phyloP scores from a whole-genome alignment of 352 stramenopile species.

The Phytophthora citricola region DNA sequence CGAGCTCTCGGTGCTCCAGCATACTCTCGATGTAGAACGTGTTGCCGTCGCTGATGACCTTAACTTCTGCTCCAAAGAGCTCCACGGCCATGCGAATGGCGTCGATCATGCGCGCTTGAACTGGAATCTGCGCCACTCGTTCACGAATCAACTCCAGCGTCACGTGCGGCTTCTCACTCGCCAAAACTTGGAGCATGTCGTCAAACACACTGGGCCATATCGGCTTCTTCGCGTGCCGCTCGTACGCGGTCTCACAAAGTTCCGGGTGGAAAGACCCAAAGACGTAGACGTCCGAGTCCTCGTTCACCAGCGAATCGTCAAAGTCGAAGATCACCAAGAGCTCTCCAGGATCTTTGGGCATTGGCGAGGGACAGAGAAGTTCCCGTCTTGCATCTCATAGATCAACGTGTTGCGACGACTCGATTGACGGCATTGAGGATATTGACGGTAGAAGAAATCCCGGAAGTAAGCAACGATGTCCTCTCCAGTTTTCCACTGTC shows the following conservation, averaged over 20 bases:
- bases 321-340: conserved; percentile 54
- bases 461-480: conserved; percentile 31
- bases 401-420: background rate
- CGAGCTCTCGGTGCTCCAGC: conserved; percentile 46
- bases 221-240: conserved; percentile 28
- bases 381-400: conserved; percentile 3
- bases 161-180: conserved; percentile 42
- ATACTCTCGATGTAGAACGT: conserved; percentile 83
- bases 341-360: conserved; percentile 8
- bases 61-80: conserved; percentile 46
- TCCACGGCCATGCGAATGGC: conserved; percentile 58
- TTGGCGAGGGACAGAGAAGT: conserved; percentile 8
- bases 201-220: conserved; percentile 71
- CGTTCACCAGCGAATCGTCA: conserved; percentile 59
- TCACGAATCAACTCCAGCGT: conserved; percentile 44
- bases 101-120: conserved; percentile 72
- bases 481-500: conserved; percentile 19
- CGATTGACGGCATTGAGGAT: conserved; percentile 12
- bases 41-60: conserved; percentile 80
- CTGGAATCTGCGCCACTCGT: conserved; percentile 52
- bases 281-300: conserved; percentile 69
- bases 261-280: conserved; percentile 68
- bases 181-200: conserved; percentile 55
- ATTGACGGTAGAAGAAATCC: conserved; percentile 28
- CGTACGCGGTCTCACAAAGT: conserved; percentile 42